A percentile compares a stretch with the other conserved stretches of the same genome.
Evolutionary conservation across 2,329 filamentous ascomycete genomes (phyloP).

Genomic region (Atkinsonella hypoxylon): DNA sequence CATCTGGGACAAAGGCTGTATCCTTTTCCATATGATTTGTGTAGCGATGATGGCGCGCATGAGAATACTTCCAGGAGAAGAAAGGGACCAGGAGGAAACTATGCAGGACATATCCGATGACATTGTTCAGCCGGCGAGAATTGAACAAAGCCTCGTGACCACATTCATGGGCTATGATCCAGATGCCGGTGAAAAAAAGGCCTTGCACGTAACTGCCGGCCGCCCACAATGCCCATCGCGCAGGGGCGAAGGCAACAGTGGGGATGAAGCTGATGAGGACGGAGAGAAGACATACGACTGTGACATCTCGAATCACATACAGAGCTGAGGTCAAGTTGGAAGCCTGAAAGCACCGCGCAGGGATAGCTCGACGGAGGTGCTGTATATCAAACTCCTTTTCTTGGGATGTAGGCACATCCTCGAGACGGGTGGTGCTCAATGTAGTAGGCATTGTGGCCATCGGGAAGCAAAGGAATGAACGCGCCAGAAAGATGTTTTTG

Average conservation of each 20-base stretch:
- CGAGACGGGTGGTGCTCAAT: background rate
- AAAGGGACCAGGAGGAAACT: slow-evolving; percentile 55
- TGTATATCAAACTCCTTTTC: background rate
- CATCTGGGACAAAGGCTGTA: slow-evolving; percentile 48
- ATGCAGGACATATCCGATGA: slow-evolving; percentile 52
- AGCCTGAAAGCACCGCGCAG: background rate
- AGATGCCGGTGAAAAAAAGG: slow-evolving; percentile 54
- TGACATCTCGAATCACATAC: background rate
- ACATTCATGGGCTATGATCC: slow-evolving; percentile 60
- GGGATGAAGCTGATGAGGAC: background rate
- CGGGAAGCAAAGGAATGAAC: background rate
- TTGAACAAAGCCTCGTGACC: slow-evolving; percentile 56
- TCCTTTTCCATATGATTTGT: slow-evolving; percentile 57
- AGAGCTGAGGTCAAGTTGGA: background rate
- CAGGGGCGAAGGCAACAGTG: background rate
- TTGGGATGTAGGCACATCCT: background rate
- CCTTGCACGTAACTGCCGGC: slow-evolving; percentile 43
- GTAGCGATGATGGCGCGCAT: slow-evolving; percentile 57
- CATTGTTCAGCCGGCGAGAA: slow-evolving; percentile 43
- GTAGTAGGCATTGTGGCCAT: background rate
- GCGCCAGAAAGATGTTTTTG: background rate
- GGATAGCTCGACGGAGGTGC: background rate
- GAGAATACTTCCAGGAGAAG: slow-evolving; percentile 61
- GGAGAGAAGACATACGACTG: background rate
- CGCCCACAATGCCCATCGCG: background rate